phyloP scores from a whole-genome alignment of 164 flowering plant genomes.

The Warburgia ugandensis region DNA sequence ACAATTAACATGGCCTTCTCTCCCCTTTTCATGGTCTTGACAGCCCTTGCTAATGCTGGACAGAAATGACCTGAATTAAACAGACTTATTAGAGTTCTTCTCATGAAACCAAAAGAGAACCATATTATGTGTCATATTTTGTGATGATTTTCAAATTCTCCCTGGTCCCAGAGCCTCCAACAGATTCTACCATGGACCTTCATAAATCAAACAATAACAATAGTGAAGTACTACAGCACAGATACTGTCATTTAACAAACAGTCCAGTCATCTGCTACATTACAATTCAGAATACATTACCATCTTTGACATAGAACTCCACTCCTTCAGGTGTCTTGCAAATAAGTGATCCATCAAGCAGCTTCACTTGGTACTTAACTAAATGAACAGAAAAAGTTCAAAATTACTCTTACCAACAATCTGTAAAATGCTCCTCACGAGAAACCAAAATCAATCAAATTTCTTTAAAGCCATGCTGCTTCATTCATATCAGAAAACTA shows the following conservation, averaged over 20 bases:
- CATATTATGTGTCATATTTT: too few species aligned
- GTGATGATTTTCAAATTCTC: too few species aligned
- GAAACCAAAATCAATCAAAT: not conserved
- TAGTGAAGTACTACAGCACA: too few species aligned
- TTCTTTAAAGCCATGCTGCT: too few species aligned
- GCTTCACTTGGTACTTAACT: constrained; percentile 48
- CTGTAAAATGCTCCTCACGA: not conserved
- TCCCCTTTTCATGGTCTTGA: constrained; percentile 57
- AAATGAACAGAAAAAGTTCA: constrained; percentile 19
- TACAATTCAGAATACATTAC: constrained; percentile 21
- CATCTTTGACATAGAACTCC: constrained; percentile 63
- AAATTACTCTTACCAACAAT: too few species aligned
- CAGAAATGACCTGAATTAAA: constrained; percentile 50
- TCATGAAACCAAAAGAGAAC: not conserved
- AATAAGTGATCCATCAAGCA: constrained; percentile 48
- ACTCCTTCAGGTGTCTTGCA: constrained; percentile 54
- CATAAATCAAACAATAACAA: too few species aligned
- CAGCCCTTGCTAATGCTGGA: constrained; percentile 47
- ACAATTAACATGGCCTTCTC: constrained; percentile 47
- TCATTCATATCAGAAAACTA: not conserved
- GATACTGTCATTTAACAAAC: too few species aligned
- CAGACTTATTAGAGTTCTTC: constrained; percentile 2
- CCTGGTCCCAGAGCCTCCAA: too few species aligned
- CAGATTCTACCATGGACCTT: too few species aligned
- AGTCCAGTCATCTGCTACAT: not conserved